Conservation (phyloP, 345 rosid genomes). For the Hevea brasiliensis region DNA sequence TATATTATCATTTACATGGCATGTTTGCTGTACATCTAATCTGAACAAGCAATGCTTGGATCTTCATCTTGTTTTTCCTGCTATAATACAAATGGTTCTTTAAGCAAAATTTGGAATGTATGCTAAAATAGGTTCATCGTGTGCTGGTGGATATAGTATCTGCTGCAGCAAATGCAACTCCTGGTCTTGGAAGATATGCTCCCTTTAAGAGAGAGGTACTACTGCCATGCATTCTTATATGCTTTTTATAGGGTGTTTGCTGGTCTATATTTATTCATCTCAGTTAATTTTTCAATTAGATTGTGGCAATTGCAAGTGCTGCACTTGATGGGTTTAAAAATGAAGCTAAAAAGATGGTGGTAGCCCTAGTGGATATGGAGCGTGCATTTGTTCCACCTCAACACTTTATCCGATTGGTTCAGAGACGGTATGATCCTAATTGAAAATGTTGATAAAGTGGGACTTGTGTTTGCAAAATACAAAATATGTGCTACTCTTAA, state of each 20-base stretch:
- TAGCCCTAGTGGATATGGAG: constrained; percentile 98
- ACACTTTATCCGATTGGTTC: constrained; percentile 96
- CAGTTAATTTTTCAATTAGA: constrained; percentile 43
- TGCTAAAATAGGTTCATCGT: constrained; percentile 71
- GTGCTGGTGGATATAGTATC: constrained; percentile 88
- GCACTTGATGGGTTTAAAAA: constrained; percentile 91
- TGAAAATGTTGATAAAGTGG: constrained; percentile 3
- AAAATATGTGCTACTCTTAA: background rate
- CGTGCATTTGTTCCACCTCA: constrained; percentile 99
- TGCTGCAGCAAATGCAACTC: constrained; percentile 88
- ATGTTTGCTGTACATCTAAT: background rate
- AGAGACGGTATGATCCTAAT: constrained; percentile 63
- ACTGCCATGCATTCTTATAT: constrained; percentile 2
- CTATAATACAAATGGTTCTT: constrained; percentile 8
- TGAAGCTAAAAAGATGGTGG: constrained; percentile 95
- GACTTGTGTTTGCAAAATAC: background rate
- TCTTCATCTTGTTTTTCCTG: background rate
- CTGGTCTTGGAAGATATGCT: constrained; percentile 98
- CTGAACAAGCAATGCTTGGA: background rate
- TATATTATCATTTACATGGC: too few species aligned
- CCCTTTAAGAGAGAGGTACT: constrained; percentile 94
- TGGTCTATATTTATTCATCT: constrained; percentile 2
- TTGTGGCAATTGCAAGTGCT: constrained; percentile 82
- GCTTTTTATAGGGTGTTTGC: background rate
- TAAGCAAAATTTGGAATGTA: constrained; percentile 11